phyloP scores from a whole-genome alignment of 2,329 filamentous ascomycete species.

The Curvularia hawaiiensis region DNA sequence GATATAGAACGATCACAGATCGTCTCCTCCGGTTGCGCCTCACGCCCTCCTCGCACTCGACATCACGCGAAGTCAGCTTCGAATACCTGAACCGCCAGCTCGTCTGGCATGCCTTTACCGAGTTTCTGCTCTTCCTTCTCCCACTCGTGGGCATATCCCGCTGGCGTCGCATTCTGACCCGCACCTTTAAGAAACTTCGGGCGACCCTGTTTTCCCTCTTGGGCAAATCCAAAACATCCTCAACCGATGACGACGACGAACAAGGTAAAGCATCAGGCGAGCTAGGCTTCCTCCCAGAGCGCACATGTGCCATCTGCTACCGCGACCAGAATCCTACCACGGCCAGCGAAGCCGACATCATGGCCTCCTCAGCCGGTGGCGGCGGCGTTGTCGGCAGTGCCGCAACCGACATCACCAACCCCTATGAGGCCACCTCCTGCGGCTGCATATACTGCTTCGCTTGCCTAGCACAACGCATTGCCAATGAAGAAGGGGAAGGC shows the following conservation, averaged over 20 bases:
- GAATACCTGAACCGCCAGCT: slow-evolving; percentile 97
- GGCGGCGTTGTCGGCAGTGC: slow-evolving; percentile 85
- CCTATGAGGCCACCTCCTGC: slow-evolving; percentile 89
- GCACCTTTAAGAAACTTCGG: slow-evolving; percentile 83
- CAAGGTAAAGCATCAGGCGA: slow-evolving; percentile 65
- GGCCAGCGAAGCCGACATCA: slow-evolving; percentile 70
- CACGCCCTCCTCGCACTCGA: slow-evolving; percentile 79
- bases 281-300: slow-evolving; percentile 82
- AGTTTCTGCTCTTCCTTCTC: slow-evolving; percentile 96
- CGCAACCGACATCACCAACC: slow-evolving; percentile 93
- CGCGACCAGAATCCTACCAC: slow-evolving; percentile 82
- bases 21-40: slow-evolving; percentile 82
- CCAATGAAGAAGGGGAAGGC: slow-evolving; percentile 91
- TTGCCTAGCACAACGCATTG: slow-evolving; percentile 86
- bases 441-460: slow-evolving; percentile 96
- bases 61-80: slow-evolving; percentile 91
- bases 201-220: slow-evolving; percentile 57
- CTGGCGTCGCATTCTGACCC: slow-evolving; percentile 87
- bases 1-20: slow-evolving; percentile 90
- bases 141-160: slow-evolving; percentile 93
- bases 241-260: slow-evolving; percentile 55
- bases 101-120: slow-evolving; percentile 99
- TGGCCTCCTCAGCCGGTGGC: slow-evolving; percentile 65
- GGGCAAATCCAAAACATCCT: slow-evolving; percentile 48
- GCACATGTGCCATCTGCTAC: slow-evolving; percentile 97